phyloP scores from a whole-genome alignment of 805 yeast species.

The Kuraishia floccosa region DNA sequence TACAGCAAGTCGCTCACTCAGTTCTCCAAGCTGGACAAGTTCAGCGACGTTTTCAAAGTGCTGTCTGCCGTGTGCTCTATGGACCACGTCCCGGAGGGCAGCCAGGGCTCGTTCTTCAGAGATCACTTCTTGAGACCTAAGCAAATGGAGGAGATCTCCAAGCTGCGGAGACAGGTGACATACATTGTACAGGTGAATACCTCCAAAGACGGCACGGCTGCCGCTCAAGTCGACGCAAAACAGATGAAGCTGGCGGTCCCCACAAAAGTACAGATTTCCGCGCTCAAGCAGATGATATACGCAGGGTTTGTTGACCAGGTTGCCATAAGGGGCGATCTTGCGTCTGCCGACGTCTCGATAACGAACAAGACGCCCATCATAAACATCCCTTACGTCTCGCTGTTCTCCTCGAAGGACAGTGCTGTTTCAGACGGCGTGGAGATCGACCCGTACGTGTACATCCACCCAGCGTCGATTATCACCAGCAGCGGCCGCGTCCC shows the following conservation, averaged over 20 bases:
- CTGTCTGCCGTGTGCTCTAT: slow-evolving; percentile 80
- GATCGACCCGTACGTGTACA: slow-evolving; percentile 49
- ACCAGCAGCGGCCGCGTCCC: slow-evolving; percentile 54
- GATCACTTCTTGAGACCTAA: slow-evolving; percentile 67
- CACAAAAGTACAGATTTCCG: slow-evolving; percentile 51
- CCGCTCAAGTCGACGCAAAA: slow-evolving; percentile 21
- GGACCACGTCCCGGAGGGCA: slow-evolving; percentile 57
- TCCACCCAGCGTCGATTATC: slow-evolving; percentile 71
- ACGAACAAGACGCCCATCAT: slow-evolving; percentile 47
- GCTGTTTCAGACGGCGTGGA: slow-evolving; percentile 20
- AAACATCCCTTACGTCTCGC: slow-evolving; percentile 55
- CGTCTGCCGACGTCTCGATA: slow-evolving; percentile 49
- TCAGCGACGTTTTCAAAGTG: slow-evolving; percentile 64
- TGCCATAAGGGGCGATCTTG: slow-evolving; percentile 71
- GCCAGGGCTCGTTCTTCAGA: slow-evolving; percentile 33
- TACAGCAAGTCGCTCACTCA: slow-evolving; percentile 47
- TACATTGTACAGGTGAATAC: slow-evolving; percentile 63
- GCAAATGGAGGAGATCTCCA: slow-evolving; percentile 74
- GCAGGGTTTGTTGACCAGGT: slow-evolving; percentile 91
- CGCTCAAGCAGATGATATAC: slow-evolving; percentile 83
- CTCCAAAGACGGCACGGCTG: slow-evolving; percentile 48
- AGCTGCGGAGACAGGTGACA: slow-evolving; percentile 70
- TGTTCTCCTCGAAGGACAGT: slow-evolving; percentile 32
- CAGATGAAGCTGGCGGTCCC: slow-evolving; percentile 59
- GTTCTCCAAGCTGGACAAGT: slow-evolving; percentile 58